A percentile compares a stretch with the other conserved stretches of the same genome.
Conservation (phyloP, 495 filamentous ascomycete species). For the Penicillium ucsense region DNA sequence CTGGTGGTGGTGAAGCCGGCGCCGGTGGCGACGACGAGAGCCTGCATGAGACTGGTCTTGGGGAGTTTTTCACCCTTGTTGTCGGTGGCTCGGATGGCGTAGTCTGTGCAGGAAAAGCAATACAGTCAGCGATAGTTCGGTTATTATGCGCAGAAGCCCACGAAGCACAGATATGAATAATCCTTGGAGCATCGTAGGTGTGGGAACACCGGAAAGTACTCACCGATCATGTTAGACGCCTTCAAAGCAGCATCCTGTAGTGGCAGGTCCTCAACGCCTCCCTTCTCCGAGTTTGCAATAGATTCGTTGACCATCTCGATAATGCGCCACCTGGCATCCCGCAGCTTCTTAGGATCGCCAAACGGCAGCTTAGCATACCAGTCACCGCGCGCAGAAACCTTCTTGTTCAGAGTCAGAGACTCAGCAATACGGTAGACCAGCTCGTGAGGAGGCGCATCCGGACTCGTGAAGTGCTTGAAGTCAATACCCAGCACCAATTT, state of each 20-base stretch:
- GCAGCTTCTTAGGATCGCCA: conserved; percentile 33
- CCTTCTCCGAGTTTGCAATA: conserved; percentile 15
- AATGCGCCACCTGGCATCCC: conserved; percentile 10
- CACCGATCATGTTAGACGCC: conserved; percentile 30
- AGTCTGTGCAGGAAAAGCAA: conserved; percentile 20
- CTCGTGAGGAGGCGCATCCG: conserved; percentile 27
- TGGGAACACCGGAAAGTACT: background rate
- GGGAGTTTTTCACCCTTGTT: conserved; percentile 42
- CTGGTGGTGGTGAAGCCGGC: conserved; percentile 21
- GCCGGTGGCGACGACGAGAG: conserved; percentile 17
- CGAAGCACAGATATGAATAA: too few species aligned
- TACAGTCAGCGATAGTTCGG: too few species aligned
- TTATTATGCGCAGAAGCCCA: too few species aligned
- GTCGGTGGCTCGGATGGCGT: conserved; percentile 35
- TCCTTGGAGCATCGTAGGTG: too few species aligned
- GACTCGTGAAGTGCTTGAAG: conserved; percentile 37
- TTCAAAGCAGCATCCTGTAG: conserved; percentile 40
- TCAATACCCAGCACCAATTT: conserved; percentile 40
- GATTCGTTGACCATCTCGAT: conserved; percentile 23
- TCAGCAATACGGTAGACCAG: conserved; percentile 29
- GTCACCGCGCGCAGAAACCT: conserved; percentile 28
- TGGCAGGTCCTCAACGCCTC: conserved; percentile 28
- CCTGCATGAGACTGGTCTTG: conserved; percentile 16
- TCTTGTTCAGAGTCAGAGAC: conserved; percentile 39
- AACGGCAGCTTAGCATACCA: conserved; percentile 46